These are phyloP conservation scores for Calvatia gigantea DNA, from an alignment of 768 basidiomycete species.

Conservation along the genomic window DNA sequence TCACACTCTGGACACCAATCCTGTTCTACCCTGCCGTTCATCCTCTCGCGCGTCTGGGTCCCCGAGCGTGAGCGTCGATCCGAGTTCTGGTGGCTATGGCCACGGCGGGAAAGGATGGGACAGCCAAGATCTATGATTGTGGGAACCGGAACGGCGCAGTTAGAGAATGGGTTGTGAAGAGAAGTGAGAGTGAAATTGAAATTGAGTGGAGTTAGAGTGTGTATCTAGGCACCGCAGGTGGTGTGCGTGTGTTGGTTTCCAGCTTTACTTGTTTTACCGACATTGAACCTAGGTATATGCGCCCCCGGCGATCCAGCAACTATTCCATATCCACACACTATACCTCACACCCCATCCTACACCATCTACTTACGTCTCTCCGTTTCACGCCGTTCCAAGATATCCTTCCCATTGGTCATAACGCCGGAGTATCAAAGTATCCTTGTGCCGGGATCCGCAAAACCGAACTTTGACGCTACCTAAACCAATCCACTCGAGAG, in stretches of 20 bases:
- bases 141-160: conserved; percentile 92
- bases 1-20: conserved; percentile 98
- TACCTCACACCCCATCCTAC: conserved; percentile 84
- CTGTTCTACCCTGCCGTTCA: conserved; percentile 89
- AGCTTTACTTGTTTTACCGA: conserved; percentile 10
- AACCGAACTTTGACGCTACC: conserved; percentile 89
- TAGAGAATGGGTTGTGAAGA: conserved; percentile 69
- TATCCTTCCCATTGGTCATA: conserved; percentile 75
- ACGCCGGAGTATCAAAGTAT: conserved; percentile 77
- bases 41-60: conserved; percentile 87
- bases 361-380: conserved; percentile 68
- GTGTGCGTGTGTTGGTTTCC: conserved; percentile 62
- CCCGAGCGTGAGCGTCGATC: conserved; percentile 81
- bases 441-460: conserved; percentile 88
- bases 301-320: conserved; percentile 58
- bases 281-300: conserved; percentile 60
- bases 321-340: conserved; percentile 52
- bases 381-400: conserved; percentile 92
- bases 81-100: conserved; percentile 85
- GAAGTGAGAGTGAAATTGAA: conserved; percentile 52
- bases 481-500: conserved; percentile 97
- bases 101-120: conserved; percentile 83
- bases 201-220: conserved; percentile 88
- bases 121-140: conserved; percentile 95
- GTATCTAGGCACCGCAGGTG: conserved; percentile 73